A percentile compares a stretch with the other conserved stretches of the same genome.
Conservation (phyloP, 176 grass and related monocot genomes). For the Microstegium vimineum region DNA sequence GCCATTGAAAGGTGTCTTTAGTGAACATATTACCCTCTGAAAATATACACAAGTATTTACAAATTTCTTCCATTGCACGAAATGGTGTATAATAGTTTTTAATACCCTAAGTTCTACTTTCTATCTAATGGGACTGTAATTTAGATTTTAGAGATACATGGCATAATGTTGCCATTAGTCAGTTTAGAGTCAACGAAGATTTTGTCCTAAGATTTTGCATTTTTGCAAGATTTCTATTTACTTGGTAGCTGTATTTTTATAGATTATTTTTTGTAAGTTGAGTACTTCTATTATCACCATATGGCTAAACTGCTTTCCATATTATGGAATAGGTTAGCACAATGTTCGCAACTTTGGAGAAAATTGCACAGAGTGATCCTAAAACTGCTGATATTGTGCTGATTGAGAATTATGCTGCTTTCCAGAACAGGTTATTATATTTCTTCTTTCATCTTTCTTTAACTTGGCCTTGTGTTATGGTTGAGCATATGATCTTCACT, state of each 20-base stretch:
- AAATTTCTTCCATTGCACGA: not conserved
- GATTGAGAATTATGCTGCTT: slow-evolving; percentile 96
- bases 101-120: not conserved
- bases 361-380: slow-evolving; percentile 85
- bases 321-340: slow-evolving; percentile 67
- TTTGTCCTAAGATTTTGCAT: slow-evolving; percentile 21
- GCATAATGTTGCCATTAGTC: not conserved
- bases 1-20: not conserved
- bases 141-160: slow-evolving; percentile 2
- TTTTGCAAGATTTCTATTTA: slow-evolving; percentile 10
- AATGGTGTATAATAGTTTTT: not conserved
- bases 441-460: slow-evolving; percentile 4
- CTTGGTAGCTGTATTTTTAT: not conserved
- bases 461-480: not conserved
- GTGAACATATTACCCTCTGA: not conserved
- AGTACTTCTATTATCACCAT: not conserved
- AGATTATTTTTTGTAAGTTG: not conserved
- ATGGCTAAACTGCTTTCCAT: slow-evolving; percentile 17
- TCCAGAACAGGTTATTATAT: slow-evolving; percentile 88
- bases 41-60: not conserved
- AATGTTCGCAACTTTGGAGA: slow-evolving; percentile 94
- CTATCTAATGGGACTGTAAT: not conserved
- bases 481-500: slow-evolving; percentile 14
- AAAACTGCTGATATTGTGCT: slow-evolving; percentile 78
- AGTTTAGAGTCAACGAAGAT: not conserved